Conservation (phyloP, 164 flowering plant species). For the Protea cynaroides region DNA sequence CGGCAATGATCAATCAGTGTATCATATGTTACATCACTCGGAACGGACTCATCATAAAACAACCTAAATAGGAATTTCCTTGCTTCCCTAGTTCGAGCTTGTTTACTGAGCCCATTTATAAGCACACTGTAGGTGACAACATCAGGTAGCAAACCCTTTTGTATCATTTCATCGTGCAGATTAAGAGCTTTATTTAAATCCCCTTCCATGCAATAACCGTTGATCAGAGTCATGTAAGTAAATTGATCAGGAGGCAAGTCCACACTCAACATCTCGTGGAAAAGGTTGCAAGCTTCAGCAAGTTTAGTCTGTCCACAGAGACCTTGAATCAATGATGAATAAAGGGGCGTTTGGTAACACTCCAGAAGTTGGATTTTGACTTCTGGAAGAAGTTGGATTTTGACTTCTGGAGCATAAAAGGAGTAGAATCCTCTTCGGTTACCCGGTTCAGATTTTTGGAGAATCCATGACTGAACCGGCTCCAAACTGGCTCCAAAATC, state of each 20-base stretch:
- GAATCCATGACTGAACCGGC: too few species aligned
- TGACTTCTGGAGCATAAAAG: too few species aligned
- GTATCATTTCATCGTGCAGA: conserved; percentile 73
- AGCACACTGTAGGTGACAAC: conserved; percentile 81
- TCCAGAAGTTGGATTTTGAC: too few species aligned
- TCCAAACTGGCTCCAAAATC: too few species aligned
- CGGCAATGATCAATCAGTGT: conserved; percentile 57
- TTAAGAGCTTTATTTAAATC: conserved; percentile 45
- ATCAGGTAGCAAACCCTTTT: conserved; percentile 69
- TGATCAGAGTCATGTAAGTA: conserved; percentile 68
- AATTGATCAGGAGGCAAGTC: conserved; percentile 67
- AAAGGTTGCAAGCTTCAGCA: conserved; percentile 56
- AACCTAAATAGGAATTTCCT: conserved; percentile 58
- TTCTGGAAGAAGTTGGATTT: too few species aligned
- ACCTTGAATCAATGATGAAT: conserved; percentile 73
- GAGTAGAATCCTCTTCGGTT: too few species aligned
- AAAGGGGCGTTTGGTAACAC: too few species aligned
- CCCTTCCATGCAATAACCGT: conserved; percentile 73
- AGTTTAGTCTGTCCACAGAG: conserved; percentile 59
- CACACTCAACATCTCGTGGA: conserved; percentile 53
- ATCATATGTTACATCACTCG: conserved; percentile 54
- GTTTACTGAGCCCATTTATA: conserved; percentile 71
- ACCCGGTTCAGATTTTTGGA: too few species aligned
- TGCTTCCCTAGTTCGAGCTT: conserved; percentile 75
- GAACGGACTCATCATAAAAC: conserved; percentile 57